Percentiles rank a stretch among this genome's conserved stretches.
These are phyloP conservation scores for Phytophthora litchii DNA, from an alignment of 352 stramenopile genomes.

Conservation along the genomic window DNA sequence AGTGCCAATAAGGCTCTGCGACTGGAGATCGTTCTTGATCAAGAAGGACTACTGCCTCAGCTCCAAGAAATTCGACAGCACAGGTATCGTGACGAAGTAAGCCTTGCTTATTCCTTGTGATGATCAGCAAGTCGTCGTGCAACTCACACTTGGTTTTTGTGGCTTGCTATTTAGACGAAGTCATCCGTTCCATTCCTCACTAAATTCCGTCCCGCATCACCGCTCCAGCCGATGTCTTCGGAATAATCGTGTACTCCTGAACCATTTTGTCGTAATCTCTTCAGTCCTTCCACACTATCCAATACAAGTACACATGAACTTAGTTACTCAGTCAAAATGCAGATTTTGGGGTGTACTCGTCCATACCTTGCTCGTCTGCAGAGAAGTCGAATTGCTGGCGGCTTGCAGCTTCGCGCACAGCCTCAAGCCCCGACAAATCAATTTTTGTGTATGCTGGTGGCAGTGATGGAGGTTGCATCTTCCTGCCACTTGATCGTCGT, in stretches of 20 bases:
- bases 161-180: conserved; percentile 16
- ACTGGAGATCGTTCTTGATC: conserved; percentile 64
- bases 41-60: conserved; percentile 58
- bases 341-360: neutral
- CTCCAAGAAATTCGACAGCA: conserved; percentile 62
- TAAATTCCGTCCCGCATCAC: conserved; percentile 37
- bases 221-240: conserved; percentile 38
- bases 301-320: conserved; percentile 13
- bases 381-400: conserved; percentile 53
- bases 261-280: conserved; percentile 4
- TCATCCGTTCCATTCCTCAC: conserved; percentile 41
- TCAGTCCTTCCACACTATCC: conserved; percentile 19
- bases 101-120: neutral
- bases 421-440: conserved; percentile 48
- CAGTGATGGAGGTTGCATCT: conserved; percentile 5
- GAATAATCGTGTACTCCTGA: conserved; percentile 4
- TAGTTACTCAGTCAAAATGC: conserved; percentile 5
- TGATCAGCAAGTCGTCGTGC: neutral
- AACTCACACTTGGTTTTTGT: conserved; percentile 6
- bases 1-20: conserved; percentile 62
- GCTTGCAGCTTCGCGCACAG: conserved; percentile 45
- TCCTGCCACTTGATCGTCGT: conserved; percentile 6
- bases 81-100: conserved; percentile 55
- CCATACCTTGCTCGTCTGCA: conserved; percentile 30
- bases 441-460: conserved; percentile 26